Evolutionary conservation across 2,329 filamentous ascomycete genomes (phyloP).

Genomic region (Colletotrichum echinochloae): DNA sequence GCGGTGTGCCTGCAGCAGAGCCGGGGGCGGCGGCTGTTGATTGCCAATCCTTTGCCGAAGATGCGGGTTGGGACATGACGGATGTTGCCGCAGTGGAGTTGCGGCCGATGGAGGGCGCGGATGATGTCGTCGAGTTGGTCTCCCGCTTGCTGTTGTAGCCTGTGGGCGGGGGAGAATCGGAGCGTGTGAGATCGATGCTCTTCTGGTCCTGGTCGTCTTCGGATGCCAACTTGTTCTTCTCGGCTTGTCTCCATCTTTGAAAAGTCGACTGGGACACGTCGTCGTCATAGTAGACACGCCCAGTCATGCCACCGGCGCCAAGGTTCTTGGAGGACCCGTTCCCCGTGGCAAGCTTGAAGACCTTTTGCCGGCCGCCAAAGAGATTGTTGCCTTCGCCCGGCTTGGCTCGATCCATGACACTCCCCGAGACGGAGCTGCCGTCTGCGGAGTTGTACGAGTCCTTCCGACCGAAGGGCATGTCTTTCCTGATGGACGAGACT

Average conservation of each 20-base stretch:
- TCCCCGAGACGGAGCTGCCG: slow-evolving; percentile 70
- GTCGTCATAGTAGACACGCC: slow-evolving; percentile 83
- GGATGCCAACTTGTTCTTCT: slow-evolving; percentile 64
- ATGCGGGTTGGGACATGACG: slow-evolving; percentile 76
- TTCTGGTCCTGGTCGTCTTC: slow-evolving; percentile 56
- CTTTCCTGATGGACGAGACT: slow-evolving; percentile 81
- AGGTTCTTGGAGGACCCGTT: slow-evolving; percentile 56
- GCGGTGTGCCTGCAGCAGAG: slow-evolving; percentile 53
- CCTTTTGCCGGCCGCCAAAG: slow-evolving; percentile 95
- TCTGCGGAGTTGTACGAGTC: slow-evolving; percentile 77
- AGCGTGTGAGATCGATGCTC: slow-evolving; percentile 47
- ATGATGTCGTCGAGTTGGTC: slow-evolving; percentile 87
- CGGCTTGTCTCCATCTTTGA: slow-evolving; percentile 76
- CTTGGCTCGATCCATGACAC: slow-evolving; percentile 86
- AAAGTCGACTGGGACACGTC: slow-evolving; percentile 88
- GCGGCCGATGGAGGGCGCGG: slow-evolving; percentile 73
- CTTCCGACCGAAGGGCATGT: slow-evolving; percentile 67
- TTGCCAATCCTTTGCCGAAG: slow-evolving; percentile 65
- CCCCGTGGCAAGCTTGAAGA: slow-evolving; percentile 82
- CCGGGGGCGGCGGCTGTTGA: slow-evolving; percentile 53
- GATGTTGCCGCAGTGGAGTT: slow-evolving; percentile 92
- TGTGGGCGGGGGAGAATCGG: slow-evolving; percentile 68
- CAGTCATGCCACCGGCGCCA: slow-evolving; percentile 65
- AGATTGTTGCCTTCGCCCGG: slow-evolving; percentile 91
- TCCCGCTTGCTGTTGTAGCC: slow-evolving; percentile 82